Percentiles rank a stretch among this genome's conserved stretches.
phyloP scores from a whole-genome alignment of 768 basidiomycete species.

The Cystobasidium ongulense region DNA sequence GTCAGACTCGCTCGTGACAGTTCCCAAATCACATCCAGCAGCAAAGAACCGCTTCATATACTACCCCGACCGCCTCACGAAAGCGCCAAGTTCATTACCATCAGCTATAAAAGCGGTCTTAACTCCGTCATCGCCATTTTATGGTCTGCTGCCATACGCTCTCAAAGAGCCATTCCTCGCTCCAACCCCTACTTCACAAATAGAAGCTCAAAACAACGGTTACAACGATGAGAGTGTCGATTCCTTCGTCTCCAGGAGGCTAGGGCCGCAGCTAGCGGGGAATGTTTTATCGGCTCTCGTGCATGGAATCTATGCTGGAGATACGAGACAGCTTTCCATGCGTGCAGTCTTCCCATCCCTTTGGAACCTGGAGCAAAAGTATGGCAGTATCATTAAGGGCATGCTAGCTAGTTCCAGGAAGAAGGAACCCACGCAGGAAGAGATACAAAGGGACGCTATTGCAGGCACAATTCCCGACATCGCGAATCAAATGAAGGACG shows the following conservation, averaged over 20 bases:
- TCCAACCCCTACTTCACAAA: slow-evolving; percentile 24
- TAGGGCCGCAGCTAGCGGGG: slow-evolving; percentile 64
- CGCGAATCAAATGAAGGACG: slow-evolving; percentile 43
- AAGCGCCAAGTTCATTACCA: slow-evolving; percentile 50
- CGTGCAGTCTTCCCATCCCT: slow-evolving; percentile 67
- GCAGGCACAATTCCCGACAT: slow-evolving; percentile 7
- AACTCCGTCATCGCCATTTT: slow-evolving; percentile 42
- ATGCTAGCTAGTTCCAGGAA: slow-evolving; percentile 41
- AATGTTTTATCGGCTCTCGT: slow-evolving; percentile 70
- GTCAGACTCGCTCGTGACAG: slow-evolving; percentile 56
- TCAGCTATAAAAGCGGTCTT: slow-evolving; percentile 48
- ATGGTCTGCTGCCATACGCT: slow-evolving; percentile 53
- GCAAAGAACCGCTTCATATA: slow-evolving; percentile 70
- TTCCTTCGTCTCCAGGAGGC: slow-evolving; percentile 62
- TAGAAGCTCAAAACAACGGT: slow-evolving; percentile 5
- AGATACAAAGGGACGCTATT: slow-evolving; percentile 30
- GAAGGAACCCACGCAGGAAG: slow-evolving; percentile 30
- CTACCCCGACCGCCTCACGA: slow-evolving; percentile 52
- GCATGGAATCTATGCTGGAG: slow-evolving; percentile 88
- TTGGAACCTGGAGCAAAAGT: slow-evolving; percentile 60
- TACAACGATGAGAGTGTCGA: slow-evolving; percentile 70
- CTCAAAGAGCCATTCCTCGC: slow-evolving; percentile 55
- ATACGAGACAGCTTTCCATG: slow-evolving; percentile 64
- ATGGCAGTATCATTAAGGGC: slow-evolving; percentile 64
- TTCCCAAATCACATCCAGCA: slow-evolving; percentile 60